phyloP scores from a whole-genome alignment of 2,329 filamentous ascomycete species.

The Reticulascus tulasneorum region DNA sequence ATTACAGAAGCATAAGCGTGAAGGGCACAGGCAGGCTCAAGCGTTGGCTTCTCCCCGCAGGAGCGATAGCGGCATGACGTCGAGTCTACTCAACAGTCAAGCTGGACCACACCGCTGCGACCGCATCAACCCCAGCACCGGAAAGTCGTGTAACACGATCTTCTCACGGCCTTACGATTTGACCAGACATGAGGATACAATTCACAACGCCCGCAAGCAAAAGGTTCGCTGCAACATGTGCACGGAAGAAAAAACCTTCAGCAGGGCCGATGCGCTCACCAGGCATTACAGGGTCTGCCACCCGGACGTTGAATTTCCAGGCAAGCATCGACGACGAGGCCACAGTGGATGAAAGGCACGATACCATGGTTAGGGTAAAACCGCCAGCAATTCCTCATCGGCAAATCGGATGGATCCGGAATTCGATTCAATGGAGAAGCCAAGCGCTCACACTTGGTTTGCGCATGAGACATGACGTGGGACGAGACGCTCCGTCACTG shows the following conservation, averaged over 20 bases:
- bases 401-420: too few species aligned
- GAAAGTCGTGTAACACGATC: conserved; percentile 89
- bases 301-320: conserved; percentile 79
- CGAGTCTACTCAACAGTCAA: conserved; percentile 72
- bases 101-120: conserved; percentile 91
- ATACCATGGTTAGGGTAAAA: too few species aligned
- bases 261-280: conserved; percentile 88
- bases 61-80: conserved; percentile 35
- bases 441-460: too few species aligned
- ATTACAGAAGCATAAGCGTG: conserved; percentile 92
- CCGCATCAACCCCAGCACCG: conserved; percentile 89
- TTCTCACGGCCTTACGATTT: conserved; percentile 96
- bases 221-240: conserved; percentile 93
- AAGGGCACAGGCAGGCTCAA: conserved; percentile 78
- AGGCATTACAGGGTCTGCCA: conserved; percentile 93
- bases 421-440: too few species aligned
- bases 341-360: too few species aligned
- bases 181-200: conserved; percentile 94
- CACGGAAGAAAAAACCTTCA: conserved; percentile 96
- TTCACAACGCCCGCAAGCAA: conserved; percentile 90
- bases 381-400: too few species aligned
- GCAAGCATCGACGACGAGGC: conserved; percentile 44
- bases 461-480: too few species aligned
- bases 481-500: too few species aligned
- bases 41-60: conserved; percentile 36